Evolutionary conservation across 2,329 filamentous ascomycete species (phyloP).

Genomic region (Arthrinium phaeospermum): DNA sequence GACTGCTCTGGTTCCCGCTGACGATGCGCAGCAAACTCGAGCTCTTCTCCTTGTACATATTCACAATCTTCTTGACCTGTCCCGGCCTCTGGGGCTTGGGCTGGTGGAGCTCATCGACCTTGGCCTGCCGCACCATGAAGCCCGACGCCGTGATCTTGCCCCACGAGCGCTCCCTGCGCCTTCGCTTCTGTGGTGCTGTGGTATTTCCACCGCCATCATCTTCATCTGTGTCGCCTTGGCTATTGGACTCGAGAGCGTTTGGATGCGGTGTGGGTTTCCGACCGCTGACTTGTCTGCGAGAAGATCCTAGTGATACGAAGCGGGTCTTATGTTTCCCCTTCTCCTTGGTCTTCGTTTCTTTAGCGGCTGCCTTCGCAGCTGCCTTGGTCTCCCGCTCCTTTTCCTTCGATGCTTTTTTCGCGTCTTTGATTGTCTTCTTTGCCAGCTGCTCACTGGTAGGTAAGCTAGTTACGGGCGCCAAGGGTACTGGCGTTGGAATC

Average conservation of each 20-base stretch:
- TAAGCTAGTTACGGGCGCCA: not conserved
- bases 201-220: not conserved
- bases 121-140: conserved; percentile 38
- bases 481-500: not conserved
- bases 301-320: not conserved
- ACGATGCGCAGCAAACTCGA: conserved; percentile 22
- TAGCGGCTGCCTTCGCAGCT: not conserved
- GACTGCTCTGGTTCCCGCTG: conserved; percentile 8
- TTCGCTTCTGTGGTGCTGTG: conserved; percentile 3
- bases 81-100: conserved; percentile 37
- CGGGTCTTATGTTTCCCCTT: not conserved
- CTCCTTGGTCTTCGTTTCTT: not conserved
- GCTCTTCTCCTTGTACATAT: conserved; percentile 40
- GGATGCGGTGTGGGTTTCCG: conserved; percentile 11
- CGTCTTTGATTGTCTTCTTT: conserved; percentile 27
- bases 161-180: conserved; percentile 31
- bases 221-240: not conserved
- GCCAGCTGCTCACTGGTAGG: conserved; percentile 4
- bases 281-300: not conserved
- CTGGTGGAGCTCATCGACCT: conserved; percentile 34
- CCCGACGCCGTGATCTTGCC: conserved; percentile 39
- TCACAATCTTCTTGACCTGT: conserved; percentile 39
- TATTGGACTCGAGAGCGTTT: not conserved
- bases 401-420: conserved; percentile 22
- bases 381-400: not conserved